phyloP scores from a whole-genome alignment of 805 yeast genomes.

The Citeromyces matritensis region DNA sequence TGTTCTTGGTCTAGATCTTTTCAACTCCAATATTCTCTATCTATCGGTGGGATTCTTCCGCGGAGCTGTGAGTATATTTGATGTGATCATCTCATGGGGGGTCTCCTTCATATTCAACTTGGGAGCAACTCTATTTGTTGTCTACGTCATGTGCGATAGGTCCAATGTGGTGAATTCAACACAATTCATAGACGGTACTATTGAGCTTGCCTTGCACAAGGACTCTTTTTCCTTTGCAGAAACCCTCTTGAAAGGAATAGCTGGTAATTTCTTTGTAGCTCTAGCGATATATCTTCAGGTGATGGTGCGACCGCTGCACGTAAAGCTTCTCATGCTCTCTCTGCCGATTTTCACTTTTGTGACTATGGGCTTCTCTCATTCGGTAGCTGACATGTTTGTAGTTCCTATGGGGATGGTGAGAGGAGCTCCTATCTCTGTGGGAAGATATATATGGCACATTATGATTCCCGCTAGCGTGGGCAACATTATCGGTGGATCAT shows the following conservation, averaged over 20 bases:
- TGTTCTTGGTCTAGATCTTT: constrained; percentile 60
- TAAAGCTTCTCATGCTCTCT: constrained; percentile 44
- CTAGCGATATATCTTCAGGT: constrained; percentile 65
- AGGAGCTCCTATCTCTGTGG: constrained; percentile 49
- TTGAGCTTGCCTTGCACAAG: constrained; percentile 26
- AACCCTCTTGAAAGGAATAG: constrained; percentile 54
- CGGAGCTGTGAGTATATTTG: constrained; percentile 55
- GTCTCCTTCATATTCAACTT: constrained; percentile 56
- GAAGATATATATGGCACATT: constrained; percentile 55
- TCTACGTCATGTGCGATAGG: constrained; percentile 45
- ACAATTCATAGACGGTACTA: constrained; percentile 29
- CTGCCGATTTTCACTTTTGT: constrained; percentile 70
- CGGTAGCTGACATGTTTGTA: constrained; percentile 71
- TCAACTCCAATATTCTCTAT: constrained; percentile 59
- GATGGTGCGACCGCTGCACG: constrained; percentile 70
- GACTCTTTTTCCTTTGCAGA: constrained; percentile 34
- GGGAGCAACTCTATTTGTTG: constrained; percentile 48
- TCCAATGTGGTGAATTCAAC: constrained; percentile 31
- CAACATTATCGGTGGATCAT: constrained; percentile 64
- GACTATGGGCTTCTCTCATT: constrained; percentile 64
- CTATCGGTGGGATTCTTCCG: constrained; percentile 56
- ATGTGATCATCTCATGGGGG: constrained; percentile 47
- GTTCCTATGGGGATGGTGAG: constrained; percentile 54
- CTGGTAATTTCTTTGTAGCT: constrained; percentile 67
- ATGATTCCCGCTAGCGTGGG: constrained; percentile 62